Evolutionary conservation across 441 rosid genomes (phyloP), one percentile per base, ranked within the genome.

Genomic region (Jatropha multifida): DNA sequence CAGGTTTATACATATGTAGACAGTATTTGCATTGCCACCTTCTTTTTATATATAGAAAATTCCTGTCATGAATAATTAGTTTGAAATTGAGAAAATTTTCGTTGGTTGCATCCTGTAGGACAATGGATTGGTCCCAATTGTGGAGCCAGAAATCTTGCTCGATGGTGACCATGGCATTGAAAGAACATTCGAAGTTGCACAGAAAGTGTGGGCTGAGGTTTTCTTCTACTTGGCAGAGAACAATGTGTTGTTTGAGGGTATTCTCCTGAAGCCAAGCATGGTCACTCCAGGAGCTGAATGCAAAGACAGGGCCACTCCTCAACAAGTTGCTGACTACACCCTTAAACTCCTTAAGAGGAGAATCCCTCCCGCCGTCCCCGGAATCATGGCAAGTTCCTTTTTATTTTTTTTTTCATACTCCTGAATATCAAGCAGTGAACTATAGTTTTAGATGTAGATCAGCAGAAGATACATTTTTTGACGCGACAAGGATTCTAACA

Each of bases 181-280:
- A 63, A 86, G 97, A 83, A 93, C 96, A 32, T 88, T 91, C 42
- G 97, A 94, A 68, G 98, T 94, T 20, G 97, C 98, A 8, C 82
- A 72, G 85, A 84, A 89, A 81, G 99, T 94, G 15, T 94, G 99
- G 97, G 88, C 99, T 54, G 97, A 94, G 79, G 97, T 94, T 72
- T 93, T 93, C 93, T 94, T 80, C 87, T 94, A 93, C 92, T 74
- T 94, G 27, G 92, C 99, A 5, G 92, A 93, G 85, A 93, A 91
- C 90, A 90, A 91, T 78, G 97, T 89, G 52, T 20, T 87, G 92
- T 91, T 90, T 60, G 97, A 94, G 82, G 97, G 97, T 68, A 93
- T 93, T 81, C 99, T 93, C 72, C 82, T 91, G 73, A 94, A 94
- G 89, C 98, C 98, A 7, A 94, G 97, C 86, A 94, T 94, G 98